Base-by-base conservation (phyloP, 441 rosid genomes). In the Adansonia gregorii region DNA sequence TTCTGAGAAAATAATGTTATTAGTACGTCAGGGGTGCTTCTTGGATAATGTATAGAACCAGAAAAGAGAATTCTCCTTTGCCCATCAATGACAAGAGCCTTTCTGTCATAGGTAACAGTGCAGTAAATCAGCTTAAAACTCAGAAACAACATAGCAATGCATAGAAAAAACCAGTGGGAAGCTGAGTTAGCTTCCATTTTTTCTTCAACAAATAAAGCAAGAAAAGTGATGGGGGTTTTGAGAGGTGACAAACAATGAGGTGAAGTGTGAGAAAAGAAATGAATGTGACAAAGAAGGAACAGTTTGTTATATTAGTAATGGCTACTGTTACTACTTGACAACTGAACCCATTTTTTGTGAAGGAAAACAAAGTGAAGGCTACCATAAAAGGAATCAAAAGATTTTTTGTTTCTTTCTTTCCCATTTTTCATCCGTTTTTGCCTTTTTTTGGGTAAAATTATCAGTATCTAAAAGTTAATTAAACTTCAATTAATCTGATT, bases 11-110 rank as follows among this genome's bases (percentile, higher is more conserved):
- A 11, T 61, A 9, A 24, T 45, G 60, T 74, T 59, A 9, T 10
- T 60, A 24, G 27, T 2, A 86, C 86, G 76, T 84, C 52, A 11
- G 80, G 87, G 15, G 82, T 75, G 84, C 89, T 86, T 75, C 89
- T 86, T 12, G 89, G 89, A 56, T 86, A 86, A 73, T 86, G 87
- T 27, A 86, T 84, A 61, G 89, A 86, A 63, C 86, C 87, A 24
- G 89, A 84, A 72, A 86, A 79, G 74, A 84, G 86, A 58, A 86
- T 78, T 78, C 83, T 86, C 31, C 78, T 82, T 35, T 78, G 78
- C 22, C 86, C 86, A 75, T 80, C 77, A 73, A 86, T 82, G 78
- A 81, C 74, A 51, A 86, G 82, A 54, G 87, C 82, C 80, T 80
- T 86, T 41, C 65, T 66, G 72, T 86, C 87, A 73, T 82, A 86